Conservation (phyloP, 108 stramenopile species). For the Cyclostephanos invisitatus region DNA sequence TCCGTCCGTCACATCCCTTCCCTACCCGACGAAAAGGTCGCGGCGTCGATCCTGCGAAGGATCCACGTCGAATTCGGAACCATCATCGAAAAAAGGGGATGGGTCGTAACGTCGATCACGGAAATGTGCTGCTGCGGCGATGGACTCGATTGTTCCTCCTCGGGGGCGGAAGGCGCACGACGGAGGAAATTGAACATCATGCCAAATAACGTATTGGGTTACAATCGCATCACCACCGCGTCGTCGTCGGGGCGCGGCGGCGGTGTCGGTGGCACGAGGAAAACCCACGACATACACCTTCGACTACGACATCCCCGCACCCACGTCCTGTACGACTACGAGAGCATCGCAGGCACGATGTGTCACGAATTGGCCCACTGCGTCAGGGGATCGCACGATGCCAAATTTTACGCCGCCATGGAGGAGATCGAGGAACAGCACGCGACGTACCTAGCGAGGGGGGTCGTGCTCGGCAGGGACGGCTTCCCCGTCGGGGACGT, state of each 20-base stretch:
- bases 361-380: constrained; percentile 84
- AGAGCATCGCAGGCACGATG: constrained; percentile 80
- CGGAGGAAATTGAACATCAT: constrained; percentile 31
- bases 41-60: constrained; percentile 51
- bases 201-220: constrained; percentile 74
- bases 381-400: constrained; percentile 58
- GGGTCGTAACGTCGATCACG: constrained; percentile 61
- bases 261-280: constrained; percentile 12
- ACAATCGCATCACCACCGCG: constrained; percentile 55
- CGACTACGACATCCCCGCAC: constrained; percentile 63
- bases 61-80: constrained; percentile 70
- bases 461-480: constrained; percentile 42
- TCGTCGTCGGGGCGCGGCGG: constrained; percentile 16
- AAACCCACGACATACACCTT: constrained; percentile 67
- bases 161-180: too few species aligned
- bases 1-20: constrained; percentile 37
- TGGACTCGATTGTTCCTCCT: constrained; percentile 51
- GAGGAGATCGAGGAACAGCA: constrained; percentile 81
- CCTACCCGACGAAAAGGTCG: constrained; percentile 48
- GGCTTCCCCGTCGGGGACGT: constrained; percentile 45
- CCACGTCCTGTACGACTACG: constrained; percentile 54
- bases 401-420: constrained; percentile 77
- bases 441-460: constrained; percentile 42
- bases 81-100: constrained; percentile 63
- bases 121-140: constrained; percentile 89